Percentiles rank a stretch among this genome's conserved stretches.
These are phyloP conservation scores for Gypsophila paniculata DNA, from an alignment of 179 eudicot species.

Conservation along the genomic window DNA sequence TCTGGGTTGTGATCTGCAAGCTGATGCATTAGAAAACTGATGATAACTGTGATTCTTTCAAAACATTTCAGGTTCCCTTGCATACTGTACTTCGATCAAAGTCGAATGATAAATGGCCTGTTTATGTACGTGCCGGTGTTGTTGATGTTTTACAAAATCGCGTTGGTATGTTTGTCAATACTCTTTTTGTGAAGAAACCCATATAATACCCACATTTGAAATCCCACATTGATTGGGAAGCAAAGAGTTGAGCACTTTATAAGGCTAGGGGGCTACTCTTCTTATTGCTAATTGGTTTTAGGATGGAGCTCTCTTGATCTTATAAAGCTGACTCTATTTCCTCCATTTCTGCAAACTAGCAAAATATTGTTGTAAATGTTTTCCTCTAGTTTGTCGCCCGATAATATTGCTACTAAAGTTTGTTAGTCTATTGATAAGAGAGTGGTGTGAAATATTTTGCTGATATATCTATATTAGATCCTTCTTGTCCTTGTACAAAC, in stretches of 20 bases:
- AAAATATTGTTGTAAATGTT: too few species aligned
- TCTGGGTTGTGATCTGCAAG: conserved; percentile 1
- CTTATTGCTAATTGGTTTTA: too few species aligned
- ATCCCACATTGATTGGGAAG: too few species aligned
- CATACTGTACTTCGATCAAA: conserved; percentile 38
- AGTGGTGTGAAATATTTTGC: not conserved
- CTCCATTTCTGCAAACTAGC: too few species aligned
- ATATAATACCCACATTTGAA: too few species aligned
- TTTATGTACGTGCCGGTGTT: conserved; percentile 61
- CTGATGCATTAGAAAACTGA: conserved; percentile 4
- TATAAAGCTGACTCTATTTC: too few species aligned
- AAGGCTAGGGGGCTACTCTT: too few species aligned
- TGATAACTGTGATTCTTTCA: conserved; percentile 2
- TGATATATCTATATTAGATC: not conserved
- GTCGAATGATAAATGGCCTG: conserved; percentile 50
- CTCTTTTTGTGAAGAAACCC: too few species aligned
- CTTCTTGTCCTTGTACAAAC: too few species aligned
- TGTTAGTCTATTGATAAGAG: not conserved
- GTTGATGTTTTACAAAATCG: conserved; percentile 81
- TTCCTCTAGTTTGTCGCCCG: not conserved
- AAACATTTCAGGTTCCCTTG: conserved; percentile 51
- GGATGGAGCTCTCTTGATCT: too few species aligned
- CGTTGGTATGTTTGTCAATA: conserved; percentile 49
- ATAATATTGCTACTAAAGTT: not conserved
- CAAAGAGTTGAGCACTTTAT: too few species aligned